Conservation (phyloP, 2,329 filamentous ascomycete species). For the Aspergillus texensis region DNA sequence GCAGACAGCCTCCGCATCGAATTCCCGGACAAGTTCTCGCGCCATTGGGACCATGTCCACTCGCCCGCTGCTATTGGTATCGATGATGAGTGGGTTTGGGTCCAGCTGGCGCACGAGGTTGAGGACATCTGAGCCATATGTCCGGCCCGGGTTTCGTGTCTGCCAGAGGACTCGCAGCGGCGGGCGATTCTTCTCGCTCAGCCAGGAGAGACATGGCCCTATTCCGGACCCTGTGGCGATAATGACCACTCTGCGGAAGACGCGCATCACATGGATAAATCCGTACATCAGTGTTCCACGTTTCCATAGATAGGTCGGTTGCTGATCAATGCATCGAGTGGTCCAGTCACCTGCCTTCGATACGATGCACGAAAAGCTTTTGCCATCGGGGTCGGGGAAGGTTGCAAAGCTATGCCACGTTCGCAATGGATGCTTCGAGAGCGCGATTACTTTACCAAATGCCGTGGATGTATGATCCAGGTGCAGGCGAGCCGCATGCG, state of each 20-base stretch:
- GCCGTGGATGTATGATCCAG: slow-evolving; percentile 23
- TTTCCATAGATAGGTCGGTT: slow-evolving; percentile 22
- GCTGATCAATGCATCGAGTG: slow-evolving; percentile 21
- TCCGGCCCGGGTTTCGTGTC: slow-evolving; percentile 36
- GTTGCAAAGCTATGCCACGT: slow-evolving; percentile 30
- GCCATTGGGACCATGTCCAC: slow-evolving; percentile 35
- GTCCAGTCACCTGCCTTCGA: slow-evolving; percentile 29
- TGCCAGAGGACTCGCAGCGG: slow-evolving; percentile 39
- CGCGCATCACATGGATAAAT: slow-evolving; percentile 26
- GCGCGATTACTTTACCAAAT: slow-evolving; percentile 20
- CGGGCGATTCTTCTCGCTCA: slow-evolving; percentile 9
- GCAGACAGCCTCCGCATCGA: slow-evolving; percentile 41
- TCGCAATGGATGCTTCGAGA: slow-evolving; percentile 22
- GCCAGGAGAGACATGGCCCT: slow-evolving; percentile 35
- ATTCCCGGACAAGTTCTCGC: slow-evolving; percentile 29
- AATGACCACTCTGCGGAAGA: slow-evolving; percentile 40
- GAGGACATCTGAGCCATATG: slow-evolving; percentile 37
- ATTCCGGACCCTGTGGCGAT: slow-evolving; percentile 46
- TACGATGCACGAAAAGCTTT: slow-evolving; percentile 17
- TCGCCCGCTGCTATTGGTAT: slow-evolving; percentile 36
- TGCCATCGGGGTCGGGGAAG: slow-evolving; percentile 15
- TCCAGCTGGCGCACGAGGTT: slow-evolving; percentile 36
- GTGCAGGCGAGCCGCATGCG: slow-evolving; percentile 27
- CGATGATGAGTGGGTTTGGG: slow-evolving; percentile 35
- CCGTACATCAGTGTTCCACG: slow-evolving; percentile 18